Percentiles rank a stretch among this genome's conserved stretches.
phyloP scores from a whole-genome alignment of 2,329 filamentous ascomycete genomes.

The Pseudogymnoascus sp. region DNA sequence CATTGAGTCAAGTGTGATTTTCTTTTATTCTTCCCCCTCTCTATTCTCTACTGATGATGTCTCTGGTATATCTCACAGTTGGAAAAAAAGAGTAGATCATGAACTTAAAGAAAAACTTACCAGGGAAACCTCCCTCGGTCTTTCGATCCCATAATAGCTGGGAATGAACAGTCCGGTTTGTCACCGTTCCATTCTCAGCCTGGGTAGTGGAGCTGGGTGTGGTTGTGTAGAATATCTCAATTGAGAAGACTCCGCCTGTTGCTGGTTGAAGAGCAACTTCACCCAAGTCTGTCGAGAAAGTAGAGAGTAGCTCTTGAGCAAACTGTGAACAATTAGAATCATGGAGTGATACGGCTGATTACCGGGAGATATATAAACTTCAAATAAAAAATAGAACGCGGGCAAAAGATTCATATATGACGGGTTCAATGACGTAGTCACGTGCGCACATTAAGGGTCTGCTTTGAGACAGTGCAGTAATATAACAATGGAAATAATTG shows the following conservation, averaged over 20 bases:
- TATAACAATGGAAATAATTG: background rate
- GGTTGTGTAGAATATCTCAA: constrained; percentile 50
- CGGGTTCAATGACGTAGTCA: background rate
- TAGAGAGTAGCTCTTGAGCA: constrained; percentile 90
- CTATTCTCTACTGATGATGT: background rate
- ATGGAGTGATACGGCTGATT: background rate
- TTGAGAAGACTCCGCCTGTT: constrained; percentile 75
- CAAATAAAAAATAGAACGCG: constrained; percentile 5
- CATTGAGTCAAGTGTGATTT: background rate
- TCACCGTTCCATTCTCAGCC: constrained; percentile 12
- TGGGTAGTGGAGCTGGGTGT: constrained; percentile 20
- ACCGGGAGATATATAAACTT: background rate
- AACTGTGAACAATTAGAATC: constrained; percentile 46
- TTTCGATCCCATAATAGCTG: constrained; percentile 82
- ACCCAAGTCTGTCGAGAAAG: constrained; percentile 74
- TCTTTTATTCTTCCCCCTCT: background rate
- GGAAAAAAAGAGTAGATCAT: background rate
- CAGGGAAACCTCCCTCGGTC: constrained; percentile 77
- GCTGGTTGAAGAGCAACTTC: constrained; percentile 81
- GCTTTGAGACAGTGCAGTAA: background rate
- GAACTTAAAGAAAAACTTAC: constrained; percentile 32
- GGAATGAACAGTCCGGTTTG: constrained; percentile 25
- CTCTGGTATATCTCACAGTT: no score
- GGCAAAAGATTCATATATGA: background rate
- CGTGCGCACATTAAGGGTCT: background rate